These are phyloP conservation scores for Aspergillus chevalieri DNA, from an alignment of 2,329 filamentous ascomycete species.

Conservation along the genomic window DNA sequence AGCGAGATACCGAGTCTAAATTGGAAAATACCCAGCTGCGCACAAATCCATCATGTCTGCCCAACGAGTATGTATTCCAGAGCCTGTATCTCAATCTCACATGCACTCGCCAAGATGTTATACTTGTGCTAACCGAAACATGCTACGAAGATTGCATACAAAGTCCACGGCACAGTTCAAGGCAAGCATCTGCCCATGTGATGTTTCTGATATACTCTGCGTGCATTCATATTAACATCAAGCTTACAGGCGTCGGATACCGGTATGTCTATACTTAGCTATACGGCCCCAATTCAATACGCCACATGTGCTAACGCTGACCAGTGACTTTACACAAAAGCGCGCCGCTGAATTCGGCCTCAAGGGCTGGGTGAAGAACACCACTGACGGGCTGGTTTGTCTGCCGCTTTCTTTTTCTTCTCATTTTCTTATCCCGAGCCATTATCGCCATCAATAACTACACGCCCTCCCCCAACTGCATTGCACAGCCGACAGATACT, in stretches of 20 bases:
- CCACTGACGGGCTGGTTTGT: constrained; percentile 39
- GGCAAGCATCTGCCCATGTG: constrained; percentile 40
- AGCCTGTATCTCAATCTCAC: not conserved
- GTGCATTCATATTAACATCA: not conserved
- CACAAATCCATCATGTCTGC: constrained; percentile 1
- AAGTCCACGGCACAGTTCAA: constrained; percentile 64
- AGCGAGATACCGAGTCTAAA: not conserved
- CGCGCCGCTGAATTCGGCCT: constrained; percentile 38
- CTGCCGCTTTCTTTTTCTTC: constrained; percentile 1
- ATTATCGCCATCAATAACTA: not conserved
- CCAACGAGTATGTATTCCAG: constrained; percentile 4
- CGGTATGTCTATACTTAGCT: constrained; percentile 15
- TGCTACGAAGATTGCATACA: constrained; percentile 30
- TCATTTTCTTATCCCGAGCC: not conserved
- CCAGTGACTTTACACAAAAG: constrained; percentile 39
- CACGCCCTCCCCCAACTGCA: no score
- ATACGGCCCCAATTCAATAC: not conserved
- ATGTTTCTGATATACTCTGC: not conserved
- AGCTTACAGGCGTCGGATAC: constrained; percentile 26
- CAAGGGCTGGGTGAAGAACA: constrained; percentile 47
- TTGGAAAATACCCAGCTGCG: not conserved
- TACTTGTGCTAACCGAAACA: constrained; percentile 4
- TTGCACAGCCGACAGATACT: not conserved
- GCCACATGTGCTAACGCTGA: not conserved
- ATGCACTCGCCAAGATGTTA: not conserved